These are phyloP conservation scores for Talaromyces liani DNA, from an alignment of 495 filamentous ascomycete species.

Conservation along the genomic window DNA sequence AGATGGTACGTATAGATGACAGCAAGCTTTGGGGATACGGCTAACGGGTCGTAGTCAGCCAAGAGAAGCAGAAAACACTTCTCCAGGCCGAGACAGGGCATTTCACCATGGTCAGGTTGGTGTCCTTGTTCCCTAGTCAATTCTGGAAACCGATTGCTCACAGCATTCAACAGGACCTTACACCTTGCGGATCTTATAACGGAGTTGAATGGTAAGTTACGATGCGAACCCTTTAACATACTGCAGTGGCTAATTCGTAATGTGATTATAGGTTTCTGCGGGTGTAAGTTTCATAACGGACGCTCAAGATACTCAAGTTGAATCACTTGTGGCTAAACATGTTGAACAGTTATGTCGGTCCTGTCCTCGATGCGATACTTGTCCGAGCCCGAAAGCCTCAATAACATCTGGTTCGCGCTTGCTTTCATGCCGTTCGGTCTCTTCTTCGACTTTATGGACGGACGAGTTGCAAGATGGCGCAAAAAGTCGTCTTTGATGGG, in stretches of 20 bases:
- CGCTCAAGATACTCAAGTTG: neutral
- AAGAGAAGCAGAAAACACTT: conserved; percentile 82
- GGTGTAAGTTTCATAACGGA: conserved; percentile 28
- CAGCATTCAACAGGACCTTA: conserved; percentile 52
- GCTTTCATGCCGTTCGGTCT: conserved; percentile 86
- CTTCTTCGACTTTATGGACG: conserved; percentile 99
- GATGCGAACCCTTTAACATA: conserved; percentile 3
- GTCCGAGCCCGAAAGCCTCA: conserved; percentile 55
- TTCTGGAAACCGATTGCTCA: conserved; percentile 12
- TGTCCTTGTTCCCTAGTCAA: conserved; percentile 4
- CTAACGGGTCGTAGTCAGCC: conserved; percentile 37
- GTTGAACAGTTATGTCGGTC: conserved; percentile 68
- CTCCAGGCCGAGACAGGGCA: conserved; percentile 71
- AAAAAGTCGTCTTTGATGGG: conserved; percentile 96
- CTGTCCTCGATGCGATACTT: conserved; percentile 94
- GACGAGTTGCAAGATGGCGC: conserved; percentile 90
- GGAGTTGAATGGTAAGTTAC: conserved; percentile 72
- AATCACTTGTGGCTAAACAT: conserved; percentile 16
- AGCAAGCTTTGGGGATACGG: conserved; percentile 9
- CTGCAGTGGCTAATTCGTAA: conserved; percentile 1
- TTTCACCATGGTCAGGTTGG: conserved; percentile 65
- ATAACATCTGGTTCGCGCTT: conserved; percentile 72
- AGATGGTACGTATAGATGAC: conserved; percentile 29
- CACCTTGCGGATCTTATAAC: conserved; percentile 95
- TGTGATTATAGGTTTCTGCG: conserved; percentile 39